Conservation (phyloP, 1,284 basidiomycete genomes). For the Moesziomyces sp. region DNA sequence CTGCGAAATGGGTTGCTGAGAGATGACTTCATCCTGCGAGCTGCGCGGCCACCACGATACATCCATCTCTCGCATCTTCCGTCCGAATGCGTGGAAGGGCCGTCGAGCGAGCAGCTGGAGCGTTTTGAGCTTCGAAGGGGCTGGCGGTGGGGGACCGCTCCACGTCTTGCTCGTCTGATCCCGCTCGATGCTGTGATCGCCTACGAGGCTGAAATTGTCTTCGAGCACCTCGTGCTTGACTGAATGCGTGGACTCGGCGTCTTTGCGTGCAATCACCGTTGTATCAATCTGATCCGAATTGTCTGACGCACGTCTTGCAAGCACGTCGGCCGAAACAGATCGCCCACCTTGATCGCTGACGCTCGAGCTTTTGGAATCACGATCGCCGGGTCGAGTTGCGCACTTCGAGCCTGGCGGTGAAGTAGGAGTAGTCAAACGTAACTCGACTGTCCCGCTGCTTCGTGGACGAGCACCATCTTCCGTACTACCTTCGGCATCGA, state of each 20-base stretch:
- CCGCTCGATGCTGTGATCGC: not conserved
- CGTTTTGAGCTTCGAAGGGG: conserved; percentile 26
- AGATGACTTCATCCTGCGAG: not conserved
- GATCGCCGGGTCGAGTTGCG: no score
- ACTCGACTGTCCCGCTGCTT: not conserved
- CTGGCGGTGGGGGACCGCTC: not conserved
- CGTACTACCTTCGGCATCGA: conserved; percentile 13
- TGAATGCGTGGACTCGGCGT: no score
- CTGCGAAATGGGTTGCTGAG: not conserved
- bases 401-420: no score
- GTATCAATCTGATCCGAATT: no score
- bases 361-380: no score
- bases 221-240: no score
- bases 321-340: no score
- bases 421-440: not conserved
- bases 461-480: not conserved
- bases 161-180: not conserved
- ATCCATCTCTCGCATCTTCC: conserved; percentile 32
- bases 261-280: no score
- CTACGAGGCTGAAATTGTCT: no score
- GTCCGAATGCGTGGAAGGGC: conserved; percentile 31
- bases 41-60: conserved; percentile 30
- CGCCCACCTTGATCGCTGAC: no score
- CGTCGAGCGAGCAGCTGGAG: conserved; percentile 32
- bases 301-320: no score